These are phyloP conservation scores for Aspergillus bridgeri DNA, from an alignment of 495 filamentous ascomycete genomes.

Conservation along the genomic window DNA sequence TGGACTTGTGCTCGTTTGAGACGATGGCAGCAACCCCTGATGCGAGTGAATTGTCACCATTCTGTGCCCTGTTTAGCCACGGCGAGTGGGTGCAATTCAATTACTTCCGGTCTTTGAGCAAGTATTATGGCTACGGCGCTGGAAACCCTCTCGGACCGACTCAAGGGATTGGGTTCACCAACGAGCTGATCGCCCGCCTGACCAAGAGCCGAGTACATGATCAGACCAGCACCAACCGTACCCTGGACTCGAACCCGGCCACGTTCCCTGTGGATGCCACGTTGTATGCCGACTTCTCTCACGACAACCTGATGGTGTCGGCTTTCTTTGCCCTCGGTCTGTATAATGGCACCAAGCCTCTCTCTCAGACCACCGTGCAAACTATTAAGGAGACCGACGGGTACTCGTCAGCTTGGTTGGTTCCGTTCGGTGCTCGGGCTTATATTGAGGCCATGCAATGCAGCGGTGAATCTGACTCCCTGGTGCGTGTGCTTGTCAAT, in stretches of 20 bases:
- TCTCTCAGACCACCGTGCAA: slow-evolving; percentile 47
- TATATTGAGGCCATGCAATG: slow-evolving; percentile 87
- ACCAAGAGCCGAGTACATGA: slow-evolving; percentile 64
- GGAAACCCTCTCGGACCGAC: slow-evolving; percentile 75
- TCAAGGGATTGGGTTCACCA: slow-evolving; percentile 79
- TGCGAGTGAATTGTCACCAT: slow-evolving; percentile 46
- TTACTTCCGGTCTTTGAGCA: slow-evolving; percentile 70
- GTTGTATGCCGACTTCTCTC: slow-evolving; percentile 82
- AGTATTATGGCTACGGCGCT: slow-evolving; percentile 75
- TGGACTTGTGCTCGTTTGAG: slow-evolving; percentile 84
- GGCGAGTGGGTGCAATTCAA: slow-evolving; percentile 72
- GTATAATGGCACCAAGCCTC: slow-evolving; percentile 56
- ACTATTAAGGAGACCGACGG: slow-evolving; percentile 46
- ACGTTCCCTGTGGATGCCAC: slow-evolving; percentile 66
- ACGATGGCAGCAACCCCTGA: slow-evolving; percentile 56
- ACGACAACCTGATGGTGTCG: slow-evolving; percentile 78
- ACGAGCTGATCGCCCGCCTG: slow-evolving; percentile 80
- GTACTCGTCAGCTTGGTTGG: slow-evolving; percentile 68
- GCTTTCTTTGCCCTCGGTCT: slow-evolving; percentile 71
- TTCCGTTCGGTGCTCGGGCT: slow-evolving; percentile 72
- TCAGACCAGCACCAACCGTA: slow-evolving; percentile 66
- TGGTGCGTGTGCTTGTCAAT: slow-evolving; percentile 76
- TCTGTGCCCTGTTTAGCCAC: slow-evolving; percentile 68
- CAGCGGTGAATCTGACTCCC: slow-evolving; percentile 44
- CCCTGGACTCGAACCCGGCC: slow-evolving; percentile 55